Conservation (phyloP, 495 filamentous ascomycete species). For the Hypomontagnella submonticulosa region DNA sequence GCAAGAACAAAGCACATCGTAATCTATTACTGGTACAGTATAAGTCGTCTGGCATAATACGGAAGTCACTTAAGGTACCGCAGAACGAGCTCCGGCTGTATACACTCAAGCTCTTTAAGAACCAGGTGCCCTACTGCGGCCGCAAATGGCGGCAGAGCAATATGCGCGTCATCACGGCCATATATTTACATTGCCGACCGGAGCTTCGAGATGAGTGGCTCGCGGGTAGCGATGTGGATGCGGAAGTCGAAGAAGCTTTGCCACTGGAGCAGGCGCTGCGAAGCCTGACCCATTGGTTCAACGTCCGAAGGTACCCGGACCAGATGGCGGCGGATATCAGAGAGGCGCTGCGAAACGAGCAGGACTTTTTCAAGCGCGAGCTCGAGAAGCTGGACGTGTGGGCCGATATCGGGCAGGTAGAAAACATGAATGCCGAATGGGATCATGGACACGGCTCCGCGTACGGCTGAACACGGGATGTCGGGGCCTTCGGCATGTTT, state of each 20-base stretch:
- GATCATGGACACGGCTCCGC: constrained; percentile 42
- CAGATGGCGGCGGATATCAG: constrained; percentile 77
- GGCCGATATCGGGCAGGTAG: constrained; percentile 52
- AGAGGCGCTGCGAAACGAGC: constrained; percentile 75
- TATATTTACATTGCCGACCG: constrained; percentile 91
- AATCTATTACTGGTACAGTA: constrained; percentile 94
- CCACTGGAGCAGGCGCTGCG: constrained; percentile 90
- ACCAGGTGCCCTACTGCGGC: constrained; percentile 96
- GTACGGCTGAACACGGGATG: constrained; percentile 29
- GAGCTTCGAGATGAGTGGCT: constrained; percentile 97
- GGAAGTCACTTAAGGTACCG: constrained; percentile 89
- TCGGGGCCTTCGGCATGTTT: constrained; percentile 12
- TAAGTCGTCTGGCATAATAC: constrained; percentile 88
- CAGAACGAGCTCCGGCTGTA: constrained; percentile 89
- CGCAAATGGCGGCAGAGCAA: constrained; percentile 98
- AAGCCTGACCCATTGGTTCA: constrained; percentile 91
- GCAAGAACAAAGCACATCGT: constrained; percentile 91
- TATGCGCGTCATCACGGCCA: constrained; percentile 97
- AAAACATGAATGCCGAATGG: constrained; percentile 48
- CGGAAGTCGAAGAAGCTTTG: constrained; percentile 89
- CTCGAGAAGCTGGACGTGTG: constrained; percentile 79
- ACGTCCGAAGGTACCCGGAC: constrained; percentile 81
- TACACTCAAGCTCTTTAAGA: constrained; percentile 97
- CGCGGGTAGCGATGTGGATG: constrained; percentile 87
- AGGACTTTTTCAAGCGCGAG: constrained; percentile 91